Evolutionary conservation across 2,329 filamentous ascomycete genomes (phyloP).

Genomic region (Berkeleyomyces rouxiae): DNA sequence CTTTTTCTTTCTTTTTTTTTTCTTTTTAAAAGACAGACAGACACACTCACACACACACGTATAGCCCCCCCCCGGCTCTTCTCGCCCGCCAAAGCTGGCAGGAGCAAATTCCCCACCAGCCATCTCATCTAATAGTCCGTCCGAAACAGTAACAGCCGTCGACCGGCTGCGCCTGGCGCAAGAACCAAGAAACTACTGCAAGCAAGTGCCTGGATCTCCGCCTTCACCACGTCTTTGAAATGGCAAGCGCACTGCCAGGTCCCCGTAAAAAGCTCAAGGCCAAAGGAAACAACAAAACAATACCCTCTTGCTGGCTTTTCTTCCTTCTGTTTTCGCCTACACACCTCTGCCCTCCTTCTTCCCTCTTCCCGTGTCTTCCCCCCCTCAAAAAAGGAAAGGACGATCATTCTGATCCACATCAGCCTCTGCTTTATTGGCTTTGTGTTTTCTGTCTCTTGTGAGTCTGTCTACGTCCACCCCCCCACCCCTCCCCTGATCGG

Average conservation of each 20-base stretch:
- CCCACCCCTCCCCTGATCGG: background rate
- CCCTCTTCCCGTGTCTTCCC: background rate
- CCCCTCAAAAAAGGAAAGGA: background rate
- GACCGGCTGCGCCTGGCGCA: too few species aligned
- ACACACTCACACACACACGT: too few species aligned
- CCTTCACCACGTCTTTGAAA: too few species aligned
- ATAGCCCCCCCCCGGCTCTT: background rate
- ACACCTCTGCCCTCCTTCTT: background rate
- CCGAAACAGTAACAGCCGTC: background rate
- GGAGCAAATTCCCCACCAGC: background rate
- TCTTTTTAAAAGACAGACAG: too few species aligned
- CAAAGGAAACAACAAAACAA: too few species aligned
- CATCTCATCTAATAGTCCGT: background rate
- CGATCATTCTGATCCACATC: conserved; percentile 2
- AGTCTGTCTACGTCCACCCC: background rate
- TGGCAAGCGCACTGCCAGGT: too few species aligned
- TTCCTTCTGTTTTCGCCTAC: background rate
- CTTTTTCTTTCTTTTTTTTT: too few species aligned
- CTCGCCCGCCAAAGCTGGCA: background rate
- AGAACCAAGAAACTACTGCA: too few species aligned
- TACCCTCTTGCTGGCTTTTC: background rate
- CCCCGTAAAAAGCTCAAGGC: too few species aligned
- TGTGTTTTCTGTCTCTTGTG: conserved; percentile 1
- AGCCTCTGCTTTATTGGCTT: conserved; percentile 3
- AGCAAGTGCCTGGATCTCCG: too few species aligned